These are phyloP conservation scores for Polysphondylium violaceum DNA, from an alignment of 78 protist species.

Conservation along the genomic window DNA sequence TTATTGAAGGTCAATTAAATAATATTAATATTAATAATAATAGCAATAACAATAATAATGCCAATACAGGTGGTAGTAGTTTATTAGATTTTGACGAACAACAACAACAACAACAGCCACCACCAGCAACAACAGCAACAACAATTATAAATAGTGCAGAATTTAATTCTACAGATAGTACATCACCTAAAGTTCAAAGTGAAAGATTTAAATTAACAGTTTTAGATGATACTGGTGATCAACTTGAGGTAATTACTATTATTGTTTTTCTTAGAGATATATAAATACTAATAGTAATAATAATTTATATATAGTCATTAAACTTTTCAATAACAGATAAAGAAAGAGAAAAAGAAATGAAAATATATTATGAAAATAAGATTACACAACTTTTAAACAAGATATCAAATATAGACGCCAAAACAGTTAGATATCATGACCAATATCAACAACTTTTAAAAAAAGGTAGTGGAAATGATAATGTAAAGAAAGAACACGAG, in stretches of 20 bases:
- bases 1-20: not conserved
- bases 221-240: conserved; percentile 65
- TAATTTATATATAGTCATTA: conserved; percentile 25
- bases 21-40: not conserved
- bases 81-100: not conserved
- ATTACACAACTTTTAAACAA: conserved; percentile 70
- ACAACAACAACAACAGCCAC: not conserved
- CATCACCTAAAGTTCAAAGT: not conserved
- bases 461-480: conserved; percentile 47
- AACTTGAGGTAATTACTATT: conserved; percentile 22
- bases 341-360: conserved; percentile 81
- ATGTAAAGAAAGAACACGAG: conserved; percentile 11
- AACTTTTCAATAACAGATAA: conserved; percentile 60
- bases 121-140: not conserved
- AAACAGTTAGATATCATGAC: conserved; percentile 56
- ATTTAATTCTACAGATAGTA: not conserved
- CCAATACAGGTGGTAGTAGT: not conserved
- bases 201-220: conserved; percentile 69
- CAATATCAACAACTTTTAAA: conserved; percentile 45
- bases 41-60: not conserved
- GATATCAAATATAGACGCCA: conserved; percentile 75
- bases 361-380: conserved; percentile 50
- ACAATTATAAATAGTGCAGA: not conserved
- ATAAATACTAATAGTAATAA: not conserved
- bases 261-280: not conserved